Base-by-base conservation (phyloP, 2,329 filamentous ascomycete genomes). In the Fusarium dimerum region DNA sequence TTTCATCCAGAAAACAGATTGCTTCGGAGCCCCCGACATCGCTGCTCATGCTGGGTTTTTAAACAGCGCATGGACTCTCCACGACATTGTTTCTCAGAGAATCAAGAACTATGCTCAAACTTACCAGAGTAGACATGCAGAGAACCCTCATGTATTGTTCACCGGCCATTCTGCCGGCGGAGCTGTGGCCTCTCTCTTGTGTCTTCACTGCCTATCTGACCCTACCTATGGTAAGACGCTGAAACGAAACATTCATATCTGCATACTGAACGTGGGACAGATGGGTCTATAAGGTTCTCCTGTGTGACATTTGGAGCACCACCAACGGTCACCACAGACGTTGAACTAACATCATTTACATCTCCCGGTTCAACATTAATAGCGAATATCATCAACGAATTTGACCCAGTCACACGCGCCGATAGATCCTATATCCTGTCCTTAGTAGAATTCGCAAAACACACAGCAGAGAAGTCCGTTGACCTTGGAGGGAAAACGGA, bases 331-430 rank as follows among this genome's bases (percentile, higher is more conserved):
- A 55, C 57, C 6, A 16, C 20, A 9, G 44, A 45, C 8, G 12
- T 60, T 20, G 43, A 57, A 16, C 36, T 58, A 9, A 47, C 50
- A 10, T 45, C 26, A 13, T 54, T 50, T 43, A 45, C 51, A 2
- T 12, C 47, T 3, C 34, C 10, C 16, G 34, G 38, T 1, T 16
- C 13, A 48, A 52, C 61, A 3, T 11, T 63, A 2, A 62, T 49
- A 9, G 9, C 64, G n/a, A 64, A 63, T n/a, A 52, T 64, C 12
- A 55, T 59, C 38, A 64, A 64, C n/a, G 60, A 64, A 39, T 64
- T 64, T 12, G 62, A 64, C 9, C 42, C 60, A 3, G 56, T 64
- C 9, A 60, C 52, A 20, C 60, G 61, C n/a, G 56, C 56, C 6
- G 60, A 64, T 29, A 55, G 53, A 13, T 52, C 52, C 1, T 64